Evolutionary conservation across 805 yeast species (phyloP), one percentile per base, ranked within the genome.

Genomic region (Sungouiozyma ichnusensis): DNA sequence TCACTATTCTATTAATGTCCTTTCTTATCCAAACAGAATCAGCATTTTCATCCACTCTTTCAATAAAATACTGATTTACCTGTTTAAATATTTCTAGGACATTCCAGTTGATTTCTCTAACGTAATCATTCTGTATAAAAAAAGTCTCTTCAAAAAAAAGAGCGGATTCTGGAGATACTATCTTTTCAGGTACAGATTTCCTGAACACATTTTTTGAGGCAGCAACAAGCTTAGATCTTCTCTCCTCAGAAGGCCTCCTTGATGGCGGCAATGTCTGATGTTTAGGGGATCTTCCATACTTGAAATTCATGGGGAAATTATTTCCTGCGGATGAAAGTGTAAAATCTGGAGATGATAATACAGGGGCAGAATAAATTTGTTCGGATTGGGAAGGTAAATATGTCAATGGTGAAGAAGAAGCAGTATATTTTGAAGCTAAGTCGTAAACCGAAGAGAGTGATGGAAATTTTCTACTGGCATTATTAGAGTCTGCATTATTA

Each of bases 201-300:
- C 29, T 33, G n/a, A 36, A 16, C 6, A 38, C 18, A 16, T 37
- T 39, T 16, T 41, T 44, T 14, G 40, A 29, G 2, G 42, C 34
- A 9, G 47, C 24, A 3, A 38, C 16, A 17, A 44, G 33, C 35
- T 43, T 42, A 1, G 51, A 41, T 15, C 33, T 18, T 24, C 44
- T 47, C 24, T 53, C 57, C 38, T 51, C 55, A n/a, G 57, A 53
- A 32, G 47, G 35, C 38, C 57, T 46, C 44, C 56, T 45, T 20
- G 54, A 46, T 24, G 33, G 17, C 13, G 20, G 31, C 20, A n/a
- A 32, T 15, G 48, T 47, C 4, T 42, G 37, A 16, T 51, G 47
- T 32, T 41, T 48, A 36, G 53, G 49, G 6, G 55, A 53, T 19
- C 44, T 42, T 20, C 42, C 41, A 20, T 33, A 44, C 27, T 44